Base-by-base conservation (phyloP, 2,329 filamentous ascomycete genomes). In the Trichoderma brevicompactum region DNA sequence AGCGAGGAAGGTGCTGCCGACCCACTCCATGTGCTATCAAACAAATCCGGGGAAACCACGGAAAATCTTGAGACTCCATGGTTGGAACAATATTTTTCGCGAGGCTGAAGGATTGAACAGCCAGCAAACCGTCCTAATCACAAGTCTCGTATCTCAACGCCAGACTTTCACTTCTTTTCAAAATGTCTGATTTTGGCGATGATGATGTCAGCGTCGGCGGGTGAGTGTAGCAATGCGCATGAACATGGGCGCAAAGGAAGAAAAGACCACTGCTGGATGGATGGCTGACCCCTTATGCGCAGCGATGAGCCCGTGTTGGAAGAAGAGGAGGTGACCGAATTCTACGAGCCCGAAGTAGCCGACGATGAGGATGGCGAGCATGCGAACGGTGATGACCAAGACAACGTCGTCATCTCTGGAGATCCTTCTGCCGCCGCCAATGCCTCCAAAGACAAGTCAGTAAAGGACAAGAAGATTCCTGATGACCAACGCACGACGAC, bases 401-500 rank as follows among this genome's bases (percentile, higher is more conserved):
- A 87, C 69, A 83, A 88, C 68, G 80, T 89, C 9, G 80, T 89
- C 66, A 75, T 85, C 55, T 85, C 86, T 15, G 87, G 87, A 71
- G 88, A 90, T 73, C 84, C 86, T 17, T 83, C 85, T 38, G 87
- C 87, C 28, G 79, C 81, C 0, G 86, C 86, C 40, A 85, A 83
- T 74, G 79, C 79, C 65, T 77, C 79, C 66, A 85, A 83, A 75
- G 83, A 86, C 61, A 85, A 85, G 74, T 81, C 82, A 55, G 80
- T 84, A 74, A 88, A 88, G 75, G 86, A 94, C 80, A 97, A 96
- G 86, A 96, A 92, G 81, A 94, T 99, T 56, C 86, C 93, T 65
- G 91, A 92, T 71, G 91, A 94, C 70, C 87, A 96, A 79, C 88
- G 95, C 72, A 91, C 87, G 28, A 99, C 95, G 8, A 99, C 95